Base-by-base conservation (phyloP, 257 asterid species). In the Nyctanthes arbortristis region DNA sequence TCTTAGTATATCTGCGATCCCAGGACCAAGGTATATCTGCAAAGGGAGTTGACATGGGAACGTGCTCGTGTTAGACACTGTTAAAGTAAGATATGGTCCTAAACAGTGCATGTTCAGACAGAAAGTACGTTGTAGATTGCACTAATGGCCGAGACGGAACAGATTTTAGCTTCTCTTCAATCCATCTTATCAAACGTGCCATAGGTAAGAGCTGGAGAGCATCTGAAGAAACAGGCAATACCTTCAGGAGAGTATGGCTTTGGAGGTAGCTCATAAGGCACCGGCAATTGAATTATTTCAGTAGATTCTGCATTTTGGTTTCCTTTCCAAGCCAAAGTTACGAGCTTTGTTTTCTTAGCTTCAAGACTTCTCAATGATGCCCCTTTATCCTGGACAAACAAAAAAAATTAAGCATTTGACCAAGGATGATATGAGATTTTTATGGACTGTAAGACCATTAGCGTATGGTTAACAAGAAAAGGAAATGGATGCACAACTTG, bases 11-110 rank as follows among this genome's bases (percentile, higher is more conserved):
- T 24, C 75, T 77, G 14, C 97, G 93, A 70, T 93, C 97, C 98
- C 98, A 93, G n/a, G 93, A 87, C 97, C 99, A 93, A 6, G 99
- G 97, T 61, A 89, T 77, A 82, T 93, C 97, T 91, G 97, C 61
- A 31, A 73, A 43, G 20, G 14, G 37, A 28, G 40, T 61, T 55
- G 62, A 12, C 24, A 1, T 33, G 6, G 39, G 63, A 24, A 14
- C 13, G 27, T 3, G 13, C 9, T 32, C 1, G 43, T 16, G 64
- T 68, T 32, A 63, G 43, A 66, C 29, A 34, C 32, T 59, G 27
- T 49, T 27, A 16, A 24, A 22, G 32, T 31, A 32, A 59, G 2
- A 68, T 29, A 62, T 3, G 54, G 4, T 7, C 29, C 58, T 18
- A 52, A 24, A 52, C 5, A 52, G 59, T 8, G 59, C 59, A 52